Evolutionary conservation across 371 early-diverging fungal genomes (phyloP).

Genomic region (Rhizopus arrhizus): DNA sequence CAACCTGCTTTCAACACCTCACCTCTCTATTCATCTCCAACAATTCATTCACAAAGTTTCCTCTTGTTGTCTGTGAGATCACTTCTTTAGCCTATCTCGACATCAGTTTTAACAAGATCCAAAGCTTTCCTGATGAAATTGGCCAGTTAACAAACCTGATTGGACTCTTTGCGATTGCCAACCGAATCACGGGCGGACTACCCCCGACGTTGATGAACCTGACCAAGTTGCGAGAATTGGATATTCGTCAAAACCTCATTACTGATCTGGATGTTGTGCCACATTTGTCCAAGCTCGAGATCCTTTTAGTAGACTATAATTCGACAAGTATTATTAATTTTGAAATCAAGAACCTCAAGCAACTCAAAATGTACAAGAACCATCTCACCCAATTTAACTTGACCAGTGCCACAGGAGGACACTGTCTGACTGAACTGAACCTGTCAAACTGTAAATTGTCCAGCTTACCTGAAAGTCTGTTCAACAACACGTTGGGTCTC

Average conservation of each 20-base stretch:
- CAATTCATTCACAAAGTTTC: constrained; percentile 70
- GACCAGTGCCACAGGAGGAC: neutral
- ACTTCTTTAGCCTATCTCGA: constrained; percentile 70
- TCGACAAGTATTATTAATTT: constrained; percentile 58
- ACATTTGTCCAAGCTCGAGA: constrained; percentile 58
- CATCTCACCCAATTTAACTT: constrained; percentile 61
- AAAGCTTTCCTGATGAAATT: constrained; percentile 73
- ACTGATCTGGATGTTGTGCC: constrained; percentile 65
- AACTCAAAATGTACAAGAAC: constrained; percentile 61
- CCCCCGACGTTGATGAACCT: constrained; percentile 64
- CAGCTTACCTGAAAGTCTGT: constrained; percentile 68
- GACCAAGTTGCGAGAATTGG: constrained; percentile 66
- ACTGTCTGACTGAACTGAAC: constrained; percentile 59
- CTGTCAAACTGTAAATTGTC: constrained; percentile 76
- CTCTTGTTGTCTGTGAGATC: constrained; percentile 50
- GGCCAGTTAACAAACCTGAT: constrained; percentile 63
- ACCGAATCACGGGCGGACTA: constrained; percentile 68
- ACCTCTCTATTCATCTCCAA: constrained; percentile 75
- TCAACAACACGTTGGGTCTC: constrained; percentile 59
- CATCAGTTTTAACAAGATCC: constrained; percentile 82
- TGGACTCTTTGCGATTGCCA: constrained; percentile 71
- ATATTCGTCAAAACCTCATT: constrained; percentile 75
- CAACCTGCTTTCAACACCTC: constrained; percentile 57
- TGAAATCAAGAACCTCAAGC: constrained; percentile 45
- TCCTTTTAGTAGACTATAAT: constrained; percentile 72